Evolutionary conservation across 1,284 basidiomycete species (phyloP).

Genomic region (Rugosomyces carneus): DNA sequence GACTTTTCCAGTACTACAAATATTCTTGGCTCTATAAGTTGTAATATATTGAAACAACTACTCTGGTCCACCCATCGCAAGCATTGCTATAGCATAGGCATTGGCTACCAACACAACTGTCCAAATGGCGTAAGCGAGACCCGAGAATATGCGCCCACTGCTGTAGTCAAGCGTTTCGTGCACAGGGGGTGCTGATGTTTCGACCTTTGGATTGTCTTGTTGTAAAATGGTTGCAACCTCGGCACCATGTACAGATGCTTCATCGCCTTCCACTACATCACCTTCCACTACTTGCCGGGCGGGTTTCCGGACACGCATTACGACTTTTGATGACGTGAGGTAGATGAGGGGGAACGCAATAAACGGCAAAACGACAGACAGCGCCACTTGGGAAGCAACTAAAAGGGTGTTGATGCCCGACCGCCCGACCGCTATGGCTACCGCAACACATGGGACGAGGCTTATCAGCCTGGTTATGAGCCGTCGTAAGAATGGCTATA

Average conservation of each 20-base stretch:
- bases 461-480: constrained; percentile 70
- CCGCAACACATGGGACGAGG: constrained; percentile 66
- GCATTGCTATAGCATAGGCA: constrained; percentile 47
- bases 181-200: neutral
- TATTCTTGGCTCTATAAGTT: neutral
- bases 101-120: constrained; percentile 55
- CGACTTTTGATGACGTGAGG: constrained; percentile 49
- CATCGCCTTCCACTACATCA: neutral
- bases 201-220: constrained; percentile 10
- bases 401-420: constrained; percentile 69
- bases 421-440: constrained; percentile 63
- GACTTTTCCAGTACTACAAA: neutral
- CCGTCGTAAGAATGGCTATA: constrained; percentile 58
- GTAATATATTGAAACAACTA: neutral
- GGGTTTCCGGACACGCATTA: constrained; percentile 42
- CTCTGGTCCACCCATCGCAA: constrained; percentile 28
- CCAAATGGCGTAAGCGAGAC: constrained; percentile 52
- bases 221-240: neutral
- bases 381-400: constrained; percentile 71
- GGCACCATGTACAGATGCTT: neutral
- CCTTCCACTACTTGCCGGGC: constrained; percentile 5
- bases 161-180: constrained; percentile 11
- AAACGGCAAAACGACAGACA: constrained; percentile 76
- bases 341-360: constrained; percentile 65
- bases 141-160: constrained; percentile 28